Percentiles rank a stretch among this genome's conserved stretches.
These are phyloP conservation scores for Umbelopsis sp. DNA, from an alignment of 192 early-diverging fungal genomes.

Conservation along the genomic window DNA sequence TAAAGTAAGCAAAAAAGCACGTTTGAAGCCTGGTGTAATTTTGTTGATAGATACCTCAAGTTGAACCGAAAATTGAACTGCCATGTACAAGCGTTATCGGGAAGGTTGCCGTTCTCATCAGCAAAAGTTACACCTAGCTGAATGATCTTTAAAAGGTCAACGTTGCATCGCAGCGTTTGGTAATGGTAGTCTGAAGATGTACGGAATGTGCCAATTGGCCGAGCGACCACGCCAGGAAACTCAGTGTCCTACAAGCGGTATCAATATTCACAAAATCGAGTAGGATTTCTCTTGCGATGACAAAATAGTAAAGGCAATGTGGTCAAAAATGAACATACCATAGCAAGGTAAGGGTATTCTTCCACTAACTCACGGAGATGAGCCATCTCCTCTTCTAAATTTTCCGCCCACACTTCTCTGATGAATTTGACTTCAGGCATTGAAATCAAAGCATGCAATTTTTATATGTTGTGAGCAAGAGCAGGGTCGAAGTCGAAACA, in stretches of 20 bases:
- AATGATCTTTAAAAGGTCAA: slow-evolving; percentile 96
- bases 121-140: slow-evolving; percentile 96
- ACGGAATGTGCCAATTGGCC: slow-evolving; percentile 96
- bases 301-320: no score
- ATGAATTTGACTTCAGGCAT: slow-evolving; percentile 55
- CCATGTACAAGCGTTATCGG: slow-evolving; percentile 90
- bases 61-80: slow-evolving; percentile 99
- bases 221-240: slow-evolving; percentile 97
- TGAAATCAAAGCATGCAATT: slow-evolving; percentile 20
- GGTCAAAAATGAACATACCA: slow-evolving; percentile 61
- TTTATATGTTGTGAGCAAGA: neutral
- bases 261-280: no score
- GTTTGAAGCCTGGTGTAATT: no score
- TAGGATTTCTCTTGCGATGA: no score
- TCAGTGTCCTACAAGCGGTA: slow-evolving; percentile 99
- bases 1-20: no score
- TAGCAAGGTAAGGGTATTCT: slow-evolving; percentile 92
- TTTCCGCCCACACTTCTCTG: slow-evolving; percentile 90
- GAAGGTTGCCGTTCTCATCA: slow-evolving; percentile 83
- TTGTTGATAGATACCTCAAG: slow-evolving; percentile 64
- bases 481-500: neutral
- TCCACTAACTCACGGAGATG: slow-evolving; percentile 86
- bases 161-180: slow-evolving; percentile 96
- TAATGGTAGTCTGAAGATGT: slow-evolving; percentile 98
- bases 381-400: slow-evolving; percentile 92